These are phyloP conservation scores for Plasmopara muralis DNA, from an alignment of 352 stramenopile species.

Conservation along the genomic window DNA sequence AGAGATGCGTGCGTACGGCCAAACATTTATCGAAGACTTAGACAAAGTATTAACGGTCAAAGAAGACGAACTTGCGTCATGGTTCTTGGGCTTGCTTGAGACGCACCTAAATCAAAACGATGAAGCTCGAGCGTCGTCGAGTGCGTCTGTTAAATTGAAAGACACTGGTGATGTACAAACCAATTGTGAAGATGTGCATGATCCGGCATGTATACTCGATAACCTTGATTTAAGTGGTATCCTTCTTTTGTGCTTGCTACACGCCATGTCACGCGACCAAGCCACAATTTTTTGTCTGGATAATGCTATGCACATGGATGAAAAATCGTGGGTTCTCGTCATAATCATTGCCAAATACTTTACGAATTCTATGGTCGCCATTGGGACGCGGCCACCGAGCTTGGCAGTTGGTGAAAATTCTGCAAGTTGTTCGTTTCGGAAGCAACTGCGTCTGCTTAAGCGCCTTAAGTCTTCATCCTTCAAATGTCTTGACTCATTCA, in stretches of 20 bases:
- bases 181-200: constrained; percentile 25
- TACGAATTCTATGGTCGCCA: constrained; percentile 73
- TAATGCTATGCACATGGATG: constrained; percentile 85
- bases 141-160: constrained; percentile 2
- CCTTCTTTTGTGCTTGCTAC: constrained; percentile 65
- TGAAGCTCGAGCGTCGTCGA: constrained; percentile 13
- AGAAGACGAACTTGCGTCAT: constrained; percentile 59
- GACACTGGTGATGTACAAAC: constrained; percentile 12
- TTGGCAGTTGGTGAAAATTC: constrained; percentile 59
- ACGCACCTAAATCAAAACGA: constrained; percentile 47
- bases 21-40: constrained; percentile 18
- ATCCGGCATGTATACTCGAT: constrained; percentile 50
- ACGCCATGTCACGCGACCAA: constrained; percentile 66
- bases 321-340: constrained; percentile 77
- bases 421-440: constrained; percentile 68
- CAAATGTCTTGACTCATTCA: constrained; percentile 47
- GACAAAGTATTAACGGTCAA: constrained; percentile 38
- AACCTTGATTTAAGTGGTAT: constrained; percentile 72
- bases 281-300: constrained; percentile 75
- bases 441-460: constrained; percentile 70
- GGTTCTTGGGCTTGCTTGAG: constrained; percentile 59
- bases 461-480: constrained; percentile 45
- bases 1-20: constrained; percentile 14
- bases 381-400: constrained; percentile 65
- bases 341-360: constrained; percentile 83